Evolutionary conservation across 2,329 filamentous ascomycete genomes (phyloP), one percentile per base, ranked within the genome.

Genomic region (Juglanconis oblonga): DNA sequence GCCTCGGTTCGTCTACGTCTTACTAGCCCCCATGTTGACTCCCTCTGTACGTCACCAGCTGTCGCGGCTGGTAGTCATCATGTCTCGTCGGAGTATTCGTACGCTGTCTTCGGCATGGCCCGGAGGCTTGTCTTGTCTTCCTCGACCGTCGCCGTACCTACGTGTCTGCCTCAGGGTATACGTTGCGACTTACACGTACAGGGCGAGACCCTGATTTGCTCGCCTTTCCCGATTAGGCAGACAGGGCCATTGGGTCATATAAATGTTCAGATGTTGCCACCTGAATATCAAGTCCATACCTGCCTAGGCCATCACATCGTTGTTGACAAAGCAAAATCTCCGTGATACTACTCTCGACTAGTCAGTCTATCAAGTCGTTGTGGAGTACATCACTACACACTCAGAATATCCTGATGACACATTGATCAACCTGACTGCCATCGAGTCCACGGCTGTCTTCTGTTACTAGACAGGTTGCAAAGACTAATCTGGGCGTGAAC

Each of bases 181-280:
- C 58, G 58, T 61, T 57, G 42, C 47, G 47, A 61, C 61, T 61
- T 58, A 63, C 61, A 63, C 61, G 57, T 57, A 53, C 61, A 60
- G 33, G 54, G 53, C 50, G 36, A 42, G 31, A 50, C 51, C 45
- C 45, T 48, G 11, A 8, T 11, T 50, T 55, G 48, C 54, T 52
- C 32, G 38, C 32, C 33, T 48, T 40, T 44, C 48, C 57, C 44
- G 53, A 58, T 36, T 42, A 40, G 32, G 57, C 48, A 40, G 35
- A 50, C 29, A 42, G 31, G 40, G 45, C 29, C 38, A 52, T 33
- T 24, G 10, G 9, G n/a, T 10, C 57, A 61, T 63, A 63, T 63
- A 63, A 55, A 32, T 44, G 48, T 57, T 47, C 48, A 42, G 35
- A 57, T 48, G 54, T 63, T 63, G 61, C 61, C 61, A 63, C 61